A percentile compares a stretch with the other conserved stretches of the same genome.
Evolutionary conservation across 306 rosid genomes (phyloP).

Genomic region (Fragaria ananassa): DNA sequence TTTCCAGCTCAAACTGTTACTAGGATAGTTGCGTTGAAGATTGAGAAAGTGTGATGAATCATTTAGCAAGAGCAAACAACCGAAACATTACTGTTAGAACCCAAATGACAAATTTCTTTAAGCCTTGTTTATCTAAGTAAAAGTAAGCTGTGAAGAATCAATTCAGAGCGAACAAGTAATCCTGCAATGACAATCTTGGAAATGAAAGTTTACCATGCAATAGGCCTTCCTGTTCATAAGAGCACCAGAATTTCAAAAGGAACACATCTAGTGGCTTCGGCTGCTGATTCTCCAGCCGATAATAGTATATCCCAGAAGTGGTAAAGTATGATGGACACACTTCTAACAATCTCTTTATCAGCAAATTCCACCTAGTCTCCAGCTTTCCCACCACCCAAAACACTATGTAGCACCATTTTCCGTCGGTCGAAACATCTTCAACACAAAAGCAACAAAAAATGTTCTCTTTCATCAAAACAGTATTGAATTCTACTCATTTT

Average conservation of each 20-base stretch:
- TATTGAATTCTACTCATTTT: not conserved
- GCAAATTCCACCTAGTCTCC: conserved; percentile 45
- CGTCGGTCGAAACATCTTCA: conserved; percentile 51
- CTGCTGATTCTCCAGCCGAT: conserved; percentile 37
- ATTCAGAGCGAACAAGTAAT: not conserved
- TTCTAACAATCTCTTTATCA: conserved; percentile 50
- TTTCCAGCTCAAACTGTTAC: not conserved
- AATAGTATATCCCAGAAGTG: conserved; percentile 41
- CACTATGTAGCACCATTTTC: conserved; percentile 60
- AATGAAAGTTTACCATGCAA: conserved; percentile 40
- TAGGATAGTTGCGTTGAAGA: not conserved
- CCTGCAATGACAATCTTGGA: not conserved
- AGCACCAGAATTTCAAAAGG: conserved; percentile 58
- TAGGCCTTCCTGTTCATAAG: conserved; percentile 45
- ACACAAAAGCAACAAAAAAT: not conserved
- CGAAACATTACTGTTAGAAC: too few species aligned
- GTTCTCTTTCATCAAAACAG: not conserved
- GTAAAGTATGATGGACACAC: conserved; percentile 53
- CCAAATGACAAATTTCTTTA: not conserved
- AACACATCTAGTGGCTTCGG: conserved; percentile 40
- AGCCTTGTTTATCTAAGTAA: not conserved
- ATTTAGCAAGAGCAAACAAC: not conserved
- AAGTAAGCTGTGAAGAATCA: not conserved
- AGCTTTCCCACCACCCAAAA: conserved; percentile 54
- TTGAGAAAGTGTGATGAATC: not conserved